Conservation (phyloP, 2,329 filamentous ascomycete genomes). For the Sporothrix dimorphospora region DNA sequence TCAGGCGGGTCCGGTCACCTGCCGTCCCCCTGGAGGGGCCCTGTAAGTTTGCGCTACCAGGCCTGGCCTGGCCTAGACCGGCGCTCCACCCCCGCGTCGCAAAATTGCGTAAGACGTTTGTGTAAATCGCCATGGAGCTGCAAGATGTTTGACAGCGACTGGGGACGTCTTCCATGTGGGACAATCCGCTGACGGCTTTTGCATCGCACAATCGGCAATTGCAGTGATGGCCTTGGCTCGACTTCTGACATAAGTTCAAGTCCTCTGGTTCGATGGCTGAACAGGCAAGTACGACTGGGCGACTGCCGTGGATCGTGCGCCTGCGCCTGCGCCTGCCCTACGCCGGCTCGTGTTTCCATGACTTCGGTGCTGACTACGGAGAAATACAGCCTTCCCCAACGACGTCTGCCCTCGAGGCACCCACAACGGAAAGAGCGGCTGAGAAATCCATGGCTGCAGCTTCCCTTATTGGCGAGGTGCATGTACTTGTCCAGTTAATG, state of each 20-base stretch:
- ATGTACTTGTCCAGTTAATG: not conserved
- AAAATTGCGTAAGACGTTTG: not conserved
- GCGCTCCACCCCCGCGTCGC: slow-evolving; percentile 15
- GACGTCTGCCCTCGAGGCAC: not conserved
- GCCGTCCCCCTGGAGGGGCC: not conserved
- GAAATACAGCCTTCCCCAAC: not conserved
- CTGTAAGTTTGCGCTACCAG: not conserved
- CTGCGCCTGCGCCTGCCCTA: not conserved
- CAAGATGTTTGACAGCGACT: not conserved
- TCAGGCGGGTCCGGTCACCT: not conserved
- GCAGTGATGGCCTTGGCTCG: not conserved
- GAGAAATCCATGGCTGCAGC: not conserved
- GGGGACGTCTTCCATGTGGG: not conserved
- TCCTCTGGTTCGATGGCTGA: not conserved
- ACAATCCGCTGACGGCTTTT: not conserved
- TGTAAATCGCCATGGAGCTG: not conserved
- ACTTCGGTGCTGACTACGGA: not conserved
- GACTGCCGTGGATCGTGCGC: not conserved
- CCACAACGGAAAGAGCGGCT: slow-evolving; percentile 2
- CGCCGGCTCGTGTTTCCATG: not conserved
- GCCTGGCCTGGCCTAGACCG: not conserved
- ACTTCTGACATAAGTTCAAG: not conserved
- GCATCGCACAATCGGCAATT: not conserved
- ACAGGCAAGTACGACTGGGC: not conserved
- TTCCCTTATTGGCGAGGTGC: not conserved